phyloP scores from a whole-genome alignment of 148 eudicot species.

The Diospyros lotus region DNA sequence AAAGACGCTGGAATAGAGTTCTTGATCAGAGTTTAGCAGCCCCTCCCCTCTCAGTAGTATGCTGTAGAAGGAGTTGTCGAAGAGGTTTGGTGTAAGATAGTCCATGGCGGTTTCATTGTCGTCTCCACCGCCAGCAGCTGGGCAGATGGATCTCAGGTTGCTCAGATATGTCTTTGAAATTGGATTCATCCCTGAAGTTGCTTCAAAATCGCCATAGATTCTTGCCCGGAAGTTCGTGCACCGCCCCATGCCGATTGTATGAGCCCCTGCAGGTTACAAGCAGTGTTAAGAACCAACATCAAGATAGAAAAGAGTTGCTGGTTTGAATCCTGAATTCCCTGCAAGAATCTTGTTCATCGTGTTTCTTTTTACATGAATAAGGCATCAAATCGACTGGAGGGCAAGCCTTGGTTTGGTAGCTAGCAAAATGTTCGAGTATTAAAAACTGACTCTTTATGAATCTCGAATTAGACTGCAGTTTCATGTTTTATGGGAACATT shows the following conservation, averaged over 20 bases:
- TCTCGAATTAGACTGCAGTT: too few species aligned
- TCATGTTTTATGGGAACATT: too few species aligned
- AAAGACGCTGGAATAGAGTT: slow-evolving; percentile 63
- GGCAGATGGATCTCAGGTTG: slow-evolving; percentile 54
- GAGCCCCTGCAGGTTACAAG: slow-evolving; percentile 56
- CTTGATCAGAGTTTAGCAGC: slow-evolving; percentile 81
- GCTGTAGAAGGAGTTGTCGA: slow-evolving; percentile 82
- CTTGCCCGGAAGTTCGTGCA: slow-evolving; percentile 66
- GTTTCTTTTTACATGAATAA: background rate
- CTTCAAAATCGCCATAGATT: slow-evolving; percentile 75
- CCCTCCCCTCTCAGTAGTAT: slow-evolving; percentile 76
- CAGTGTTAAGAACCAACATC: background rate
- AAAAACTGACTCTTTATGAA: too few species aligned
- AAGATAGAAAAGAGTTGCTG: too few species aligned
- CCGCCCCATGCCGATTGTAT: slow-evolving; percentile 90
- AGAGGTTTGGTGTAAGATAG: slow-evolving; percentile 56
- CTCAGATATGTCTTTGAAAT: slow-evolving; percentile 44
- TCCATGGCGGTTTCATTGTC: slow-evolving; percentile 71
- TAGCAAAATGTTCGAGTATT: too few species aligned
- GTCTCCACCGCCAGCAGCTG: slow-evolving; percentile 48
- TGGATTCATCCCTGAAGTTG: slow-evolving; percentile 50
- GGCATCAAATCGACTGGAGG: too few species aligned
- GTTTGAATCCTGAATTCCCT: background rate
- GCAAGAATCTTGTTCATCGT: background rate
- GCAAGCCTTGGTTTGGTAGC: too few species aligned